Evolutionary conservation across 2,329 filamentous ascomycete species (phyloP).

Genomic region (Hirsutella rhossiliensis): DNA sequence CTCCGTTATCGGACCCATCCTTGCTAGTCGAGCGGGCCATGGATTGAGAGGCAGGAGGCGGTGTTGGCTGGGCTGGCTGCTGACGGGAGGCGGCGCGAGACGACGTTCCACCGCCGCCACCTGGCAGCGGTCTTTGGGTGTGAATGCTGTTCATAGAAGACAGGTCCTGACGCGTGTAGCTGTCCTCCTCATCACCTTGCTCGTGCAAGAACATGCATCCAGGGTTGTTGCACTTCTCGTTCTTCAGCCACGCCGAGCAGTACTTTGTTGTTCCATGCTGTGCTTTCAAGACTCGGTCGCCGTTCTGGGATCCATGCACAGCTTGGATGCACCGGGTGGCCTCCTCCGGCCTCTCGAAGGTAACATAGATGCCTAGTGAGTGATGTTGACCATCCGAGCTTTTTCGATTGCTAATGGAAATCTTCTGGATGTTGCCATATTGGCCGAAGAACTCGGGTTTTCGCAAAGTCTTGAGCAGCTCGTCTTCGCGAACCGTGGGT

Average conservation of each 20-base stretch:
- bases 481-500: conserved; percentile 84
- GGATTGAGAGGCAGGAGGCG: conserved; percentile 37
- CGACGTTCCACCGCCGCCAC: conserved; percentile 34
- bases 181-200: conserved; percentile 95
- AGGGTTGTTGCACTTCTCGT: conserved; percentile 87
- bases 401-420: conserved; percentile 94
- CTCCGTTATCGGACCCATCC: conserved; percentile 58
- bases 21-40: conserved; percentile 71
- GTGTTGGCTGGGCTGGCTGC: conserved; percentile 25
- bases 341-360: conserved; percentile 84
- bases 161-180: conserved; percentile 86
- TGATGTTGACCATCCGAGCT: conserved; percentile 63
- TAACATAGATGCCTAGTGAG: conserved; percentile 96
- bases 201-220: conserved; percentile 98
- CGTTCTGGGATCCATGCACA: conserved; percentile 86
- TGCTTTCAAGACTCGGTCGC: conserved; percentile 71
- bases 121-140: conserved; percentile 55
- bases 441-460: conserved; percentile 94
- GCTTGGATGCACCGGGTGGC: conserved; percentile 81
- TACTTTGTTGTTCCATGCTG: conserved; percentile 90
- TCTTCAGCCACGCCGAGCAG: conserved; percentile 90
- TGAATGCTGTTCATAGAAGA: conserved; percentile 89
- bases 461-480: conserved; percentile 78
- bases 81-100: conserved; percentile 42
- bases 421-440: conserved; percentile 97